A percentile compares a stretch with the other conserved stretches of the same genome.
Evolutionary conservation across 2,329 filamentous ascomycete species (phyloP).

Genomic region (Alternaria infectoria): DNA sequence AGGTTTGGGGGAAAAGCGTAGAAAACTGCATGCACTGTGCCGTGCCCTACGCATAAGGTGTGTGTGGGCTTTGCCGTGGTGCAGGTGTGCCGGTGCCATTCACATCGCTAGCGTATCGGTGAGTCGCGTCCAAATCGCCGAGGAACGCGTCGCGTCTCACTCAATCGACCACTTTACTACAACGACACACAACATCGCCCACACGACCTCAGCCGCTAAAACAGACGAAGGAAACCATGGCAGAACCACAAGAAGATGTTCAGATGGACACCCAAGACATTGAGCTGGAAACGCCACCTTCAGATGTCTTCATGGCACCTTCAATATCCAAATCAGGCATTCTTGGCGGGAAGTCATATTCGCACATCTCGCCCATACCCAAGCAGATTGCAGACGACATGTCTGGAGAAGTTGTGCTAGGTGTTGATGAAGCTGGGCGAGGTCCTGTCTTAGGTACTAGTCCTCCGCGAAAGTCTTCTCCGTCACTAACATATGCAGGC

Average conservation of each 20-base stretch:
- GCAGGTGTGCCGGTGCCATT: slow-evolving; percentile 3
- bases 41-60: slow-evolving; percentile 19
- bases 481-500: slow-evolving; percentile 53
- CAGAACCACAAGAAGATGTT: slow-evolving; percentile 34
- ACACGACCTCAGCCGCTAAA: background rate
- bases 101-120: slow-evolving; percentile 8
- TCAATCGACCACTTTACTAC: slow-evolving; percentile 6
- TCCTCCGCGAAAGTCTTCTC: slow-evolving; percentile 36
- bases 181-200: background rate
- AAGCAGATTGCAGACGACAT: slow-evolving; percentile 49
- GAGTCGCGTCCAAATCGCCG: slow-evolving; percentile 3
- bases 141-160: slow-evolving; percentile 25
- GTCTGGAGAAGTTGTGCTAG: slow-evolving; percentile 73
- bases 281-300: slow-evolving; percentile 43
- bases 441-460: slow-evolving; percentile 83
- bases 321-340: slow-evolving; percentile 52
- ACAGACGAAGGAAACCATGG: slow-evolving; percentile 23
- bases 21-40: slow-evolving; percentile 31
- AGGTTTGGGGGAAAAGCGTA: slow-evolving; percentile 15
- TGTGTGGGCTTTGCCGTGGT: slow-evolving; percentile 6
- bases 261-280: slow-evolving; percentile 46
- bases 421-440: slow-evolving; percentile 91
- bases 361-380: slow-evolving; percentile 56
- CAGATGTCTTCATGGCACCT: slow-evolving; percentile 55
- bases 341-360: slow-evolving; percentile 55